Conservation (phyloP, 1,284 basidiomycete species). For the Peniophora sp. region DNA sequence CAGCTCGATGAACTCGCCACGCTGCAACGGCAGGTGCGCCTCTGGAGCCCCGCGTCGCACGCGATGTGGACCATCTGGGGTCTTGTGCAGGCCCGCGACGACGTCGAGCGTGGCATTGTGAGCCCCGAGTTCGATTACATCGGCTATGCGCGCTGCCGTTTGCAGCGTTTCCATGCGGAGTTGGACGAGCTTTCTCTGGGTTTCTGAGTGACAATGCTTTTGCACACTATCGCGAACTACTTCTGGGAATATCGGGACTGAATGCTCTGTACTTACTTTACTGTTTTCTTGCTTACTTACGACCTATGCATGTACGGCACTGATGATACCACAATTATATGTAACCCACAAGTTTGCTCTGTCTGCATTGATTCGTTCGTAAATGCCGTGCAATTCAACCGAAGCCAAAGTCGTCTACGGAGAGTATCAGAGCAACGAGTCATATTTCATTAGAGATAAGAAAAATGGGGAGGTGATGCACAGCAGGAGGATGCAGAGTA, state of each 20-base stretch:
- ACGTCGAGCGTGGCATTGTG: constrained; percentile 50
- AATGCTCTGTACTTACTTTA: background rate
- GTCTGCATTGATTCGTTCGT: too few species aligned
- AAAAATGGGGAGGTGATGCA: constrained; percentile 38
- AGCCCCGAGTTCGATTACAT: constrained; percentile 76
- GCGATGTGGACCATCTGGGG: constrained; percentile 93
- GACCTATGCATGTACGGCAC: too few species aligned
- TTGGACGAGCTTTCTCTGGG: constrained; percentile 40
- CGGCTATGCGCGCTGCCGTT: constrained; percentile 58
- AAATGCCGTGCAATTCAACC: too few species aligned
- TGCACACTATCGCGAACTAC: background rate
- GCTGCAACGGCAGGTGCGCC: constrained; percentile 70
- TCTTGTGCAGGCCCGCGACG: constrained; percentile 81
- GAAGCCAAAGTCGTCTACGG: too few species aligned
- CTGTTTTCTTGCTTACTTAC: background rate
- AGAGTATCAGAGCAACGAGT: too few species aligned
- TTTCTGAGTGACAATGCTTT: background rate
- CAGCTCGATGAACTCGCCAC: constrained; percentile 31
- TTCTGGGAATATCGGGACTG: constrained; percentile 4
- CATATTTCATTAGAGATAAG: constrained; percentile 28
- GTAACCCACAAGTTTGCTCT: too few species aligned
- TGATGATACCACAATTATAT: constrained; percentile 23
- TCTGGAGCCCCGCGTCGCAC: constrained; percentile 85
- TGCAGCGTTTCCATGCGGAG: constrained; percentile 54
- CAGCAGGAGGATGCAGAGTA: constrained; percentile 24